A percentile compares a stretch with the other conserved stretches of the same genome.
Conservation (phyloP, 1,284 basidiomycete genomes). For the Ustilago bromivora region DNA sequence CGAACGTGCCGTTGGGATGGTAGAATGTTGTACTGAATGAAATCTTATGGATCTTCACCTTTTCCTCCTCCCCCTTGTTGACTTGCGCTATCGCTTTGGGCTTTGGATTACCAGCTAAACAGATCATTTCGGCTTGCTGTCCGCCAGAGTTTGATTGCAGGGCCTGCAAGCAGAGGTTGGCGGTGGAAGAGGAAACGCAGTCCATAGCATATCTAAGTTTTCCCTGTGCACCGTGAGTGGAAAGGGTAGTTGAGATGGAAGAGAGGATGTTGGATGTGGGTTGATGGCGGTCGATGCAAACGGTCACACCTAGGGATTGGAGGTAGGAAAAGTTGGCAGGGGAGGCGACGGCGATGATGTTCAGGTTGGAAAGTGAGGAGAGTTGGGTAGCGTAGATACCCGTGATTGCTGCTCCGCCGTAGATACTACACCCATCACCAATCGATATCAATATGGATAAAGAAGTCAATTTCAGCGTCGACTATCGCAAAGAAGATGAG, state of each 20-base stretch:
- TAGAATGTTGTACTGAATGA: slow-evolving; percentile 65
- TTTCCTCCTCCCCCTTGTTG: neutral
- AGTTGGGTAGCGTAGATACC: slow-evolving; percentile 62
- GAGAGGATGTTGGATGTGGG: slow-evolving; percentile 21
- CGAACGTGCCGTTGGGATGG: slow-evolving; percentile 38
- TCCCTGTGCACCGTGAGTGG: slow-evolving; percentile 11
- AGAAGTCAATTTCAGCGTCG: no score
- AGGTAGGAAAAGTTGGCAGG: slow-evolving; percentile 55
- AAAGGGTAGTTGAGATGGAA: slow-evolving; percentile 19
- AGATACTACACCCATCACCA: slow-evolving; percentile 19
- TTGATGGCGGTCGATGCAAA: slow-evolving; percentile 55
- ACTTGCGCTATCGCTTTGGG: neutral
- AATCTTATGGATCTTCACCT: slow-evolving; percentile 51
- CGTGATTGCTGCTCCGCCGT: slow-evolving; percentile 62
- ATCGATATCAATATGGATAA: no score
- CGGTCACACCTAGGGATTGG: slow-evolving; percentile 35
- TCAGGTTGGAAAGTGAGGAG: slow-evolving; percentile 38
- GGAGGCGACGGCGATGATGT: slow-evolving; percentile 55
- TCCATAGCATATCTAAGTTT: slow-evolving; percentile 53
- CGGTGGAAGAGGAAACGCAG: slow-evolving; percentile 57
- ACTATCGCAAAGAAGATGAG: neutral
- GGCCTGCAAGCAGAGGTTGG: slow-evolving; percentile 36
- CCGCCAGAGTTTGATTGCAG: slow-evolving; percentile 6
- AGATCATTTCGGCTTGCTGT: slow-evolving; percentile 43
- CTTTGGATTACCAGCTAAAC: slow-evolving; percentile 60